These are phyloP conservation scores for Thalassiosira profunda DNA, from an alignment of 108 stramenopile species.

Conservation along the genomic window DNA sequence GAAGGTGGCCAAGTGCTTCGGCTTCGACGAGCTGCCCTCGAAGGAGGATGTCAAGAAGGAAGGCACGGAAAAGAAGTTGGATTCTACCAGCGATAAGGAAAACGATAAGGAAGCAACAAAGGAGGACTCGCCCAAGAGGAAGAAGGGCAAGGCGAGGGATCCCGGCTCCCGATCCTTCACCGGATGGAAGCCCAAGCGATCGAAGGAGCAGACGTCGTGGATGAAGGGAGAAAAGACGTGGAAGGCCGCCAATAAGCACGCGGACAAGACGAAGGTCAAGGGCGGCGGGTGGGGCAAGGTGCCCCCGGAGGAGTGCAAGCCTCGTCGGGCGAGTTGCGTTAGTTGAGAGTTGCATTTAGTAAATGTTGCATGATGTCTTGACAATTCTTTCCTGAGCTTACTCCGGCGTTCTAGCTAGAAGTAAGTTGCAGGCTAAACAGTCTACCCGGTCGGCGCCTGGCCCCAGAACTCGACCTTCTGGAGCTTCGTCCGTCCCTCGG, in stretches of 20 bases:
- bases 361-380: too few relatives aligned
- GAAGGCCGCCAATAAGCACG: slow-evolving; percentile 28
- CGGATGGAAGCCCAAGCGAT: slow-evolving; percentile 20
- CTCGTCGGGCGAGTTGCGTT: too few relatives aligned
- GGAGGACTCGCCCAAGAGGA: neutral
- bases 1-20: slow-evolving; percentile 95
- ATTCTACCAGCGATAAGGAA: too few relatives aligned
- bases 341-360: too few relatives aligned
- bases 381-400: too few relatives aligned
- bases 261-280: neutral
- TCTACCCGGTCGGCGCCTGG: too few relatives aligned
- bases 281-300: too few relatives aligned
- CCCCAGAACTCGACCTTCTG: slow-evolving; percentile 1
- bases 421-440: too few relatives aligned
- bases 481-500: slow-evolving; percentile 8
- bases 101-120: neutral
- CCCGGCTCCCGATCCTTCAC: too few relatives aligned
- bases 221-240: slow-evolving; percentile 32
- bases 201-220: slow-evolving; percentile 10
- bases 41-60: neutral
- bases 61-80: neutral
- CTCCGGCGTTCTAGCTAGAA: too few relatives aligned
- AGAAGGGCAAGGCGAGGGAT: slow-evolving; percentile 6
- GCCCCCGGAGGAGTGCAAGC: too few relatives aligned
- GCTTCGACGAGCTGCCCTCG: slow-evolving; percentile 62